Evolutionary conservation across 2,329 filamentous ascomycete genomes (phyloP), one percentile per base, ranked within the genome.

Genomic region (Sarocladiaceae sp.): DNA sequence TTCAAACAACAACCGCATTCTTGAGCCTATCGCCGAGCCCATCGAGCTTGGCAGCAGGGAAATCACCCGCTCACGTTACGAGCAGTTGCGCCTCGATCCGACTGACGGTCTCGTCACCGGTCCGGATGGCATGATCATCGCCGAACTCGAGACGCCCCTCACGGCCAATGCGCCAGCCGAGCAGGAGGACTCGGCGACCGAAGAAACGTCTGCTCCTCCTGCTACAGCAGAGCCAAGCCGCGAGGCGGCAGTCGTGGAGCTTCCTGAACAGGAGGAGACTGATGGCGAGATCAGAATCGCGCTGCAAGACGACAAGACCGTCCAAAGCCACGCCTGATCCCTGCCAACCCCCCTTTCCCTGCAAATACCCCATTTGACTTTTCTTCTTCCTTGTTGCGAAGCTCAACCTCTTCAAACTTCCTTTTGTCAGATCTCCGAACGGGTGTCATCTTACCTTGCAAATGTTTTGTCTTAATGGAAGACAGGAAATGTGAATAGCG

Each of bases 1-100:
- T 16, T 6, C 31, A 23, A 31, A 3, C 5, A 33, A 29, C 20
- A 32, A 32, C 24, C 24, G 40, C 6, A 43, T 27, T n/a, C 40
- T 43, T 24, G 40, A 43, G 3, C 40, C 40, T 12, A 43, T 43
- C 27, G 27, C 40, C 29, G 40, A 43, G 15, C 40, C 40, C n/a
- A 33, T 43, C 27, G 40, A 43, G 15, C 26, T 33, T 7, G 40
- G 23, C 5, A 33, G 40, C 10, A 21, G 27, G 18, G 40, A 43
- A 16, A 43, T 43, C 19, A 43, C 40, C 40, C 40, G 40, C 18
- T 13, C 15, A 6, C 11, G 27, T 13, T 18, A 27, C 15, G 39
- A 29, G 12, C 24, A 29, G 15, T 18, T 42, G 4, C 6, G 18
- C 4, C 13, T 13, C 3, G 39, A 42, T 31, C 39, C 39, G 10